These are phyloP conservation scores for Boletus reticulatus DNA, from an alignment of 768 basidiomycete genomes.

Conservation along the genomic window DNA sequence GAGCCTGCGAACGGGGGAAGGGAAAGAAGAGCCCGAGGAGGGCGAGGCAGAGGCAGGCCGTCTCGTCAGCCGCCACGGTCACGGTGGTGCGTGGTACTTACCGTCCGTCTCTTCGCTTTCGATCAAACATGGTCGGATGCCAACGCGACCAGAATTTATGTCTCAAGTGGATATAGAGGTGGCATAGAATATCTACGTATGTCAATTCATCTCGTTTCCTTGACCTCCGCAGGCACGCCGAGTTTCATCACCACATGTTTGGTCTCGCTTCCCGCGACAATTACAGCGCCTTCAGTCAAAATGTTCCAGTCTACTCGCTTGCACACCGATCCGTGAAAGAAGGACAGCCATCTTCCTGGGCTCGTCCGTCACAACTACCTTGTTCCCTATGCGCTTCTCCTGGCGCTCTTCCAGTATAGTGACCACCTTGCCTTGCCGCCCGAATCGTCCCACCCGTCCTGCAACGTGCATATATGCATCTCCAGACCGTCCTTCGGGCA, in stretches of 20 bases:
- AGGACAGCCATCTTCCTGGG: slow-evolving; percentile 43
- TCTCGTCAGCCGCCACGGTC: slow-evolving; percentile 31
- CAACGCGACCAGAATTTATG: background rate
- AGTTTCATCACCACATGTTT: slow-evolving; percentile 8
- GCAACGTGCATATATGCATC: slow-evolving; percentile 69
- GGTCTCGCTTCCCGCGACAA: no score
- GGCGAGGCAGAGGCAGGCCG: slow-evolving; percentile 3
- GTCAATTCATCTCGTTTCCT: slow-evolving; percentile 4
- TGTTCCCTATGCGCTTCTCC: slow-evolving; percentile 30
- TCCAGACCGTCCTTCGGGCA: slow-evolving; percentile 49
- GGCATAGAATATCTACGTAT: background rate
- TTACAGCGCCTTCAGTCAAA: slow-evolving; percentile 36
- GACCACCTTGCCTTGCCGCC: slow-evolving; percentile 63
- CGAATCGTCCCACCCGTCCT: slow-evolving; percentile 76
- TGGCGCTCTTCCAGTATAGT: slow-evolving; percentile 48
- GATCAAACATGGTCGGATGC: background rate
- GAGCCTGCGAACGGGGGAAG: no score
- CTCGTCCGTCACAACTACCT: slow-evolving; percentile 29
- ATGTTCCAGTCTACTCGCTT: slow-evolving; percentile 46
- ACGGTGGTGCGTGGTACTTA: slow-evolving; percentile 10
- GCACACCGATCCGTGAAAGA: slow-evolving; percentile 43
- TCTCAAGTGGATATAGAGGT: slow-evolving; percentile 6
- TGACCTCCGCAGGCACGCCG: slow-evolving; percentile 18
- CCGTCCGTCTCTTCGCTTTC: background rate
- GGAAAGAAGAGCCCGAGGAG: slow-evolving; percentile 2